Percentiles rank a stretch among this genome's conserved stretches.
Evolutionary conservation across 2,329 filamentous ascomycete genomes (phyloP).

Genomic region (Aspergillus sp.): DNA sequence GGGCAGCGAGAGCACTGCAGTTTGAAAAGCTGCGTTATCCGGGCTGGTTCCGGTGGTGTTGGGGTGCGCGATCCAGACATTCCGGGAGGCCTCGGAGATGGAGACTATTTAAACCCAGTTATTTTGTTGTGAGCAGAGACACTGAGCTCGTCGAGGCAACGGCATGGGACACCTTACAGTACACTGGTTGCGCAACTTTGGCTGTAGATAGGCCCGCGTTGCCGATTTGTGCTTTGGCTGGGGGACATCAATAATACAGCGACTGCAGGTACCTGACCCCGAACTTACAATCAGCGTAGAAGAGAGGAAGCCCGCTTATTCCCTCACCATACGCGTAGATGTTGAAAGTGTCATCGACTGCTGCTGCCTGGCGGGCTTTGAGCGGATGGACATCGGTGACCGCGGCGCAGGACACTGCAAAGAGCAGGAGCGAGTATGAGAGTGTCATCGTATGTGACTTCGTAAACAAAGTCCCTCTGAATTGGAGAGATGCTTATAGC

Average conservation of each 20-base stretch:
- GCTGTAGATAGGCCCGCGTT: neutral
- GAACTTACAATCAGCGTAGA: conserved; percentile 4
- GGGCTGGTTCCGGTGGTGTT: neutral
- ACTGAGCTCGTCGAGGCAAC: neutral
- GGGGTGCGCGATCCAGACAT: conserved; percentile 1
- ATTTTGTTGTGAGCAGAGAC: neutral
- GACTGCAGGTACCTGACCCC: neutral
- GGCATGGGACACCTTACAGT: conserved; percentile 1
- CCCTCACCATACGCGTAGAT: conserved; percentile 6
- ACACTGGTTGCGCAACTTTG: neutral
- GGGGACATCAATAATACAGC: neutral
- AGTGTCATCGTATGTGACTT: neutral
- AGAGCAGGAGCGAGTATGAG: neutral
- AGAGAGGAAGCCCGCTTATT: conserved; percentile 1
- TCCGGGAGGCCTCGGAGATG: neutral
- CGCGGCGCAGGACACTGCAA: neutral
- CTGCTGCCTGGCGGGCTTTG: neutral
- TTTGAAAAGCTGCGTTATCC: neutral
- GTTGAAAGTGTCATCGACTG: neutral
- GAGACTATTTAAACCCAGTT: neutral
- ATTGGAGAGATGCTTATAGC: too few relatives aligned
- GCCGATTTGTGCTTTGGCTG: conserved; percentile 7
- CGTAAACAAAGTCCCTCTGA: neutral
- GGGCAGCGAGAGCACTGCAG: neutral
- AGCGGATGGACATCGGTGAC: neutral